phyloP scores from a whole-genome alignment of 2,329 filamentous ascomycete species.

The Cladosporium oxysporum region DNA sequence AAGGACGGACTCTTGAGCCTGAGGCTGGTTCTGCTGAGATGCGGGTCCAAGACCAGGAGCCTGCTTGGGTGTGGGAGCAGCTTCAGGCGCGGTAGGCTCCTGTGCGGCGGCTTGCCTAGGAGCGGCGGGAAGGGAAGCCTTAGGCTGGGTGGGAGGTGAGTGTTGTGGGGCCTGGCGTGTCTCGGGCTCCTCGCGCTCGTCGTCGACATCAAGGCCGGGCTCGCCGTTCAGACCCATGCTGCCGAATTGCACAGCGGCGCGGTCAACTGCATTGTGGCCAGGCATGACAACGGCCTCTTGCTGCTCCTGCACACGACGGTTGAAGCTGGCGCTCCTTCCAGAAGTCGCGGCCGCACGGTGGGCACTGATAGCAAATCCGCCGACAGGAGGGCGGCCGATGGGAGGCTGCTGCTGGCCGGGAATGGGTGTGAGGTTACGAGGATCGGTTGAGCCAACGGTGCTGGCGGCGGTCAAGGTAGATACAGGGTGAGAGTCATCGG shows the following conservation, averaged over 20 bases:
- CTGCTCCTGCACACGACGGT: slow-evolving; percentile 86
- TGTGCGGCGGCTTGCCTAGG: slow-evolving; percentile 47
- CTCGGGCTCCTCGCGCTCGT: slow-evolving; percentile 92
- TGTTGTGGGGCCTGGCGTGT: slow-evolving; percentile 93
- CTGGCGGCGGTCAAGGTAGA: slow-evolving; percentile 83
- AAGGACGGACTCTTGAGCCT: slow-evolving; percentile 45
- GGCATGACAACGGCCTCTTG: slow-evolving; percentile 99
- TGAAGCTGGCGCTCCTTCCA: slow-evolving; percentile 73
- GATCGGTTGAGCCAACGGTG: slow-evolving; percentile 85
- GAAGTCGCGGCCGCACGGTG: slow-evolving; percentile 70
- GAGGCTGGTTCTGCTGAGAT: slow-evolving; percentile 53
- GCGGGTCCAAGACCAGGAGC: slow-evolving; percentile 64
- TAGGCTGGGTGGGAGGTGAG: slow-evolving; percentile 81
- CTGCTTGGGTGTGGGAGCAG: slow-evolving; percentile 55
- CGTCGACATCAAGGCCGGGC: slow-evolving; percentile 76
- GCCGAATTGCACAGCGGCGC: slow-evolving; percentile 91
- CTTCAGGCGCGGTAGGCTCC: slow-evolving; percentile 43
- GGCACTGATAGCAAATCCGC: slow-evolving; percentile 77
- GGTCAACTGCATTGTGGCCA: slow-evolving; percentile 90
- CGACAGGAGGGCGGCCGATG: slow-evolving; percentile 61
- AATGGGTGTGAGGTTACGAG: slow-evolving; percentile 67
- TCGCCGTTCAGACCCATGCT: slow-evolving; percentile 89
- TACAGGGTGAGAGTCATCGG: slow-evolving; percentile 75
- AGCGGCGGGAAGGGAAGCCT: slow-evolving; percentile 81
- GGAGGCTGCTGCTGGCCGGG: slow-evolving; percentile 60